Evolutionary conservation across 805 yeast species (phyloP).

Genomic region (Priceomyces fermenticarens): DNA sequence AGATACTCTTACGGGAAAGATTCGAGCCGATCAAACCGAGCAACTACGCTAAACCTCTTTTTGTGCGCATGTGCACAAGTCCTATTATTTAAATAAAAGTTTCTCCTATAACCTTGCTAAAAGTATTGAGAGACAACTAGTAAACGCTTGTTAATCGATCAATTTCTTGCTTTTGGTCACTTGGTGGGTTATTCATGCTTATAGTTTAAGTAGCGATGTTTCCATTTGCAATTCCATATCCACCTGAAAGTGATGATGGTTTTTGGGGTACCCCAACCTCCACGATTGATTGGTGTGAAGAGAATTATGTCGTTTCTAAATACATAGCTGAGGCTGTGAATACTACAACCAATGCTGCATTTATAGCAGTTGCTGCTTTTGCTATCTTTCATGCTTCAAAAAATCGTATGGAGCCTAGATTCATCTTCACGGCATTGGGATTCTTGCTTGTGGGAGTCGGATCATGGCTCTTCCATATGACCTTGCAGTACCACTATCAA

Average conservation of each 20-base stretch:
- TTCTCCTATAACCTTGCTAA: too few relatives aligned
- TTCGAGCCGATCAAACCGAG: too few relatives aligned
- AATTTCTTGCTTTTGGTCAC: too few relatives aligned
- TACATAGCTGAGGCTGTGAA: slow-evolving; percentile 91
- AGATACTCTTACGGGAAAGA: too few relatives aligned
- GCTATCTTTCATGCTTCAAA: slow-evolving; percentile 59
- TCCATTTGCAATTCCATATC: slow-evolving; percentile 54
- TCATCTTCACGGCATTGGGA: slow-evolving; percentile 69
- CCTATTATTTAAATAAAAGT: too few relatives aligned
- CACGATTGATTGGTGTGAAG: slow-evolving; percentile 51
- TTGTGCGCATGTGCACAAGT: too few relatives aligned
- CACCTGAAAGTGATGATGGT: slow-evolving; percentile 53
- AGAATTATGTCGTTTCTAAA: slow-evolving; percentile 35
- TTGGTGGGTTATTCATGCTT: too few relatives aligned
- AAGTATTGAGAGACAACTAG: too few relatives aligned
- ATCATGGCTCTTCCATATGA: slow-evolving; percentile 95
- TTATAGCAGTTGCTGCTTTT: slow-evolving; percentile 53
- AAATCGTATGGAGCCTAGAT: slow-evolving; percentile 67
- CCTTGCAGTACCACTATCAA: slow-evolving; percentile 84
- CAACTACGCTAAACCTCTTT: too few relatives aligned
- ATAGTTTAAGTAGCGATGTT: slow-evolving; percentile 22
- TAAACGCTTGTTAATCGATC: too few relatives aligned
- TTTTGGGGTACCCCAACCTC: slow-evolving; percentile 85
- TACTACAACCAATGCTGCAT: slow-evolving; percentile 71
- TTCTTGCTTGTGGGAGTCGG: slow-evolving; percentile 91